A percentile compares a stretch with the other conserved stretches of the same genome.
Conservation (phyloP, 2,329 filamentous ascomycete species). For the Botrytis sinoallii region DNA sequence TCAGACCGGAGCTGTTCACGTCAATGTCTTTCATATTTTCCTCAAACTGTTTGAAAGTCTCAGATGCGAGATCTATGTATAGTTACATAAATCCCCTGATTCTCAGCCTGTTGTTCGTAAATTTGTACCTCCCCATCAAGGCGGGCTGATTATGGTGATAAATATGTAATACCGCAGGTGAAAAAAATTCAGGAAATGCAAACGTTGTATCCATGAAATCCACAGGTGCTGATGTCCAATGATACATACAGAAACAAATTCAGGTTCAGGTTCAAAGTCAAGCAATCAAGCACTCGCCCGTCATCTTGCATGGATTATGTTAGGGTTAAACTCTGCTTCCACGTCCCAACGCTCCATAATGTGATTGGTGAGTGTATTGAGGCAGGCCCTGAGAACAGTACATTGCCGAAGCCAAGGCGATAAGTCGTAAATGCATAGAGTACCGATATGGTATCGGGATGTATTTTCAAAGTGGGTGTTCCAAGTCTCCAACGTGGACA, state of each 20-base stretch:
- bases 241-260: background rate
- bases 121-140: conserved; percentile 1
- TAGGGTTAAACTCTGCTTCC: background rate
- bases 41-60: conserved; percentile 1
- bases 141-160: background rate
- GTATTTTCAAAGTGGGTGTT: background rate
- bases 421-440: background rate
- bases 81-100: background rate
- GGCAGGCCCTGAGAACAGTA: background rate
- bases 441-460: background rate
- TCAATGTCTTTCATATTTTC: background rate
- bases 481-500: background rate
- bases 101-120: conserved; percentile 7
- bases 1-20: background rate
- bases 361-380: conserved; percentile 3
- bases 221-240: background rate
- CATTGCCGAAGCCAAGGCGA: conserved; percentile 3
- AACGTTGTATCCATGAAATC: background rate
- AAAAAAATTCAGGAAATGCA: background rate
- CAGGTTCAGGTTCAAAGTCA: background rate
- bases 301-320: conserved; percentile 2
- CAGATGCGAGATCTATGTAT: background rate
- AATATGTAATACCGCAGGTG: background rate
- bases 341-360: background rate
- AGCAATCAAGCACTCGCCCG: conserved; percentile 7